Evolutionary conservation across 805 yeast species (phyloP).

Genomic region (Nakazawaea ambrosiae): DNA sequence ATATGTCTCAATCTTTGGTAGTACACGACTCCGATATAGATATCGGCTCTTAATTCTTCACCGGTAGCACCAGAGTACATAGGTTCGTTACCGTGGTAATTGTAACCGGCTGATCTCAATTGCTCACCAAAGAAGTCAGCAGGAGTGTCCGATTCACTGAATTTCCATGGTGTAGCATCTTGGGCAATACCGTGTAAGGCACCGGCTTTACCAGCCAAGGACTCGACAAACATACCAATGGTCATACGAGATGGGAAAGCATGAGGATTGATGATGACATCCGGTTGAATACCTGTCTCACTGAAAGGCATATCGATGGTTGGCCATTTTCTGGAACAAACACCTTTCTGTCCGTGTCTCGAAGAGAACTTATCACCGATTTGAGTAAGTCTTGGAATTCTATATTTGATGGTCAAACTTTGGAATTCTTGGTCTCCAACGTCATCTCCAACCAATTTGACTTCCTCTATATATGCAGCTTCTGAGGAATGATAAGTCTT

Average conservation of each 20-base stretch:
- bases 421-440: constrained; percentile 72
- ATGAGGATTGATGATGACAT: constrained; percentile 95
- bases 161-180: constrained; percentile 95
- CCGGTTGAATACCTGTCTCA: constrained; percentile 96
- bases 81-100: constrained; percentile 97
- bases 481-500: constrained; percentile 92
- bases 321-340: constrained; percentile 98
- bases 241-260: constrained; percentile 99
- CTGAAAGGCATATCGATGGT: constrained; percentile 94
- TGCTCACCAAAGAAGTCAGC: constrained; percentile 98
- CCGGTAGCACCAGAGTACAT: constrained; percentile 99
- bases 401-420: constrained; percentile 75
- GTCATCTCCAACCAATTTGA: constrained; percentile 85
- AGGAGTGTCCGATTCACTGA: constrained; percentile 87
- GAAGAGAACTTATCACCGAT: constrained; percentile 98
- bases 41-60: constrained; percentile 93
- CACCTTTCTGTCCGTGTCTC: constrained; percentile 98
- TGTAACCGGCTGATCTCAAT: constrained; percentile 79
- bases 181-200: constrained; percentile 97
- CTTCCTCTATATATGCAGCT: constrained; percentile 93
- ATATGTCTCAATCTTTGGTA: constrained; percentile 98
- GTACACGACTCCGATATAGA: constrained; percentile 93
- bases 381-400: constrained; percentile 85
- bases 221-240: constrained; percentile 98
- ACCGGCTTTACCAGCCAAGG: constrained; percentile 98